Percentiles rank a stretch among this genome's conserved stretches.
These are phyloP conservation scores for Candida boleticola DNA, from an alignment of 805 yeast species.

Conservation along the genomic window DNA sequence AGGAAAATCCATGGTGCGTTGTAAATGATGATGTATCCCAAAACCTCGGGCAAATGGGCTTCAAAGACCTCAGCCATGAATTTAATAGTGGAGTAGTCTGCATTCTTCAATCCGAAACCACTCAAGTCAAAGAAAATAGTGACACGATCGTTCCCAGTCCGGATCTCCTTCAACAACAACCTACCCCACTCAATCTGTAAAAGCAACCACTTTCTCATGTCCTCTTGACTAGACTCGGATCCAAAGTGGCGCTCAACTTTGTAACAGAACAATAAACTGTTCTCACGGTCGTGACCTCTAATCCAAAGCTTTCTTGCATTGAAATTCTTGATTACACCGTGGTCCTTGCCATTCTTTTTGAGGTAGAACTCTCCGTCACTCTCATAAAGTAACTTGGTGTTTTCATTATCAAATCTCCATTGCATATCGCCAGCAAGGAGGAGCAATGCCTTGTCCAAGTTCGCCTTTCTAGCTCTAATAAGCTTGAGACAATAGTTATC, in stretches of 20 bases:
- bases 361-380: slow-evolving; percentile 63
- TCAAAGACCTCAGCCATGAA: slow-evolving; percentile 83
- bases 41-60: slow-evolving; percentile 90
- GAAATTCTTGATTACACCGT: slow-evolving; percentile 49
- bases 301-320: slow-evolving; percentile 63
- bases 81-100: slow-evolving; percentile 87
- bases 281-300: slow-evolving; percentile 62
- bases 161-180: slow-evolving; percentile 62
- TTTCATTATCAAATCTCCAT: slow-evolving; percentile 67
- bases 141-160: slow-evolving; percentile 69
- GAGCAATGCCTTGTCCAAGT: slow-evolving; percentile 56
- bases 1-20: slow-evolving; percentile 95
- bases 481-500: slow-evolving; percentile 71
- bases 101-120: slow-evolving; percentile 77
- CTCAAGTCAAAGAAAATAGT: slow-evolving; percentile 76
- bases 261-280: slow-evolving; percentile 73
- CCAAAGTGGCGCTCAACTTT: slow-evolving; percentile 64
- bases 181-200: slow-evolving; percentile 72
- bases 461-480: slow-evolving; percentile 78
- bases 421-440: slow-evolving; percentile 68
- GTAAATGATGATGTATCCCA: slow-evolving; percentile 80
- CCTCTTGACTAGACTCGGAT: slow-evolving; percentile 49
- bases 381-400: slow-evolving; percentile 52
- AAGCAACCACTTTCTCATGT: slow-evolving; percentile 67
- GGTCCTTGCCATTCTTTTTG: slow-evolving; percentile 16